phyloP scores from a whole-genome alignment of 495 filamentous ascomycete genomes.

The Neurospora cerealis region DNA sequence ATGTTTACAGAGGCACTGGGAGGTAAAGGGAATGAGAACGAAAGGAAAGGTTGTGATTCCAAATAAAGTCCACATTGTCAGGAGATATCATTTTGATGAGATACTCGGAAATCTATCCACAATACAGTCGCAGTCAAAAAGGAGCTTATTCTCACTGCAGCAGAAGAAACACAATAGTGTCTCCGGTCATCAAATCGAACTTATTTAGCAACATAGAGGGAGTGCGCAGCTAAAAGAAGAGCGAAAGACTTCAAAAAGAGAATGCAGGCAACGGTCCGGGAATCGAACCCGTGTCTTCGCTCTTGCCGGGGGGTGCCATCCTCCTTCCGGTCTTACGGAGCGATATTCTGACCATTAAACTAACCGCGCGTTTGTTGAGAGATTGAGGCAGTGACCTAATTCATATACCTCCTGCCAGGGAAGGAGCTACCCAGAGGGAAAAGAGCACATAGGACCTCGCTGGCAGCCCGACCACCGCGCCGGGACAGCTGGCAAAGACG shows the following conservation, averaged over 20 bases:
- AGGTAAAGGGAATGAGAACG: too few relatives aligned
- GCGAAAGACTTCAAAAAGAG: background rate
- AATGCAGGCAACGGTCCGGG: background rate
- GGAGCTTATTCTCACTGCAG: background rate
- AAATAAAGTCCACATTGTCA: too few relatives aligned
- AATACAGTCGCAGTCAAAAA: background rate
- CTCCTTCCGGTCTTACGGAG: background rate
- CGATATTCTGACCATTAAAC: background rate
- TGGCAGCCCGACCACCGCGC: background rate
- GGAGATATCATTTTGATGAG: background rate
- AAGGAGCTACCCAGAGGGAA: background rate
- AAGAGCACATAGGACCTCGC: background rate
- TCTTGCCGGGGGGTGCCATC: background rate
- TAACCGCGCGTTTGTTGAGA: background rate
- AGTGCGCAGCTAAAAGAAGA: background rate
- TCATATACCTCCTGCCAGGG: background rate
- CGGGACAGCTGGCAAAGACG: background rate
- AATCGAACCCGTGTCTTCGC: background rate
- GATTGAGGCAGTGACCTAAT: background rate
- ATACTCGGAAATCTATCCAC: background rate
- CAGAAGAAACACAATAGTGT: background rate
- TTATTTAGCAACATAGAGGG: background rate
- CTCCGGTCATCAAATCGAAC: background rate
- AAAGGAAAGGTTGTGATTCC: too few relatives aligned
- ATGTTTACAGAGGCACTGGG: too few relatives aligned